Evolutionary conservation across 441 rosid genomes (phyloP), one percentile per base, ranked within the genome.

Genomic region (Euphorbia corollata): DNA sequence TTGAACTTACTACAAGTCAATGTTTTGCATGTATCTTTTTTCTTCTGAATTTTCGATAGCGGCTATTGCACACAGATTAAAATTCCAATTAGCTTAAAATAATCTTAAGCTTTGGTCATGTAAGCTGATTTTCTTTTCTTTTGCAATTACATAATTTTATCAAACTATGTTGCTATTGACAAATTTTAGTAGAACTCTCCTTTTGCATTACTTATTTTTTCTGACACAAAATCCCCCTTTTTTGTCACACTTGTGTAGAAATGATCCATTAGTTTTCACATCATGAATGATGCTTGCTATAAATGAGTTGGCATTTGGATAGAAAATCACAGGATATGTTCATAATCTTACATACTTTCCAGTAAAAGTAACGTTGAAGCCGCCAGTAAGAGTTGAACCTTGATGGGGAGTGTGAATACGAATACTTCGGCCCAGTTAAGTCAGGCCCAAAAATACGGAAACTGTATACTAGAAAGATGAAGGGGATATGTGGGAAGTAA

Each of bases 321-420:
- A 45, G 32, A 5, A 0, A 13, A 15, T 41, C 47, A 8, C 47
- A 8, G 47, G 12, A 41, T 41, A 41, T 8, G 47, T 13, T 41
- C 47, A 8, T 41, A 8, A 41, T 41, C 47, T 41, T 41, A 38
- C 47, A 41, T 12, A 41, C 12, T 41, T 41, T 11, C 11, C 47
- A 41, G 47, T n/a, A n/a, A 1, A 70, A 66, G 36, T 68, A 24
- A 38, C 8, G 39, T 50, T 48, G n/a, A n/a, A n/a, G n/a, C n/a
- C n/a, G n/a, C n/a, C n/a, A n/a, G n/a, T 69, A 50, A 15, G 41
- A 63, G 19, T 51, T 51, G 11, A 51, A 39, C 43, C 6, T 1
- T 8, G 43, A 39, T 39, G 9, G 43, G 43, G 6, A 39, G 43
- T 39, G 1, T 39, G 43, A 39, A 39, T 39, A 39, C 9, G 43